These are phyloP conservation scores for Suillus ampliporus DNA, from an alignment of 768 basidiomycete species.

Conservation along the genomic window DNA sequence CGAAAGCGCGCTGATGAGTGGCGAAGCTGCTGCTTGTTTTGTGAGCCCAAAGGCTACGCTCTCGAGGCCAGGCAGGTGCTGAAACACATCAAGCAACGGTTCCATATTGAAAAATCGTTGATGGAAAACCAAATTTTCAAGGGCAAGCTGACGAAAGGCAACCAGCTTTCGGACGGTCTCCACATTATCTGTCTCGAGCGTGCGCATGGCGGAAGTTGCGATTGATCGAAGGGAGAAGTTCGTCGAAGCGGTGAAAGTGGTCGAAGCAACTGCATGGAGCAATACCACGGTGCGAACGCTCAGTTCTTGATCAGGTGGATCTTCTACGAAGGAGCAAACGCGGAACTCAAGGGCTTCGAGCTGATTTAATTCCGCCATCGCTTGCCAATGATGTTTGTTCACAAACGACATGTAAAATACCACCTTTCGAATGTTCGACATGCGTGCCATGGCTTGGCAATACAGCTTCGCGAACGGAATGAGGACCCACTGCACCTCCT, in stretches of 20 bases:
- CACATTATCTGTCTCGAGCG: neutral
- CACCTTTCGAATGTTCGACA: constrained; percentile 25
- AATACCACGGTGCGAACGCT: neutral
- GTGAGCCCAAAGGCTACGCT: neutral
- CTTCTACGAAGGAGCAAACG: neutral
- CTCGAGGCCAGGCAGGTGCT: neutral
- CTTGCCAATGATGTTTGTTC: constrained; percentile 20
- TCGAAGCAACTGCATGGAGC: no score
- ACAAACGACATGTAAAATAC: constrained; percentile 17
- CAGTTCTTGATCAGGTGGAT: constrained; percentile 1
- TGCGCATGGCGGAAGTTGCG: neutral
- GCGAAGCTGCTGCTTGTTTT: neutral
- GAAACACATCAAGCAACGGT: neutral
- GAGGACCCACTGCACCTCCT: constrained; percentile 6
- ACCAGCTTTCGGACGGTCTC: neutral
- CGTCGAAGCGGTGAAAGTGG: neutral
- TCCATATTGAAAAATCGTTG: no score
- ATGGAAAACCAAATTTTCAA: neutral
- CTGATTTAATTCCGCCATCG: constrained; percentile 13
- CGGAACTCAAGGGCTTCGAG: constrained; percentile 27
- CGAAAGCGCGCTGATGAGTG: neutral
- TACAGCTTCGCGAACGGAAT: constrained; percentile 7
- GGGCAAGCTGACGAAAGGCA: neutral
- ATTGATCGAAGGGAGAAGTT: constrained; percentile 8
- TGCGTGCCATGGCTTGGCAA: constrained; percentile 16